phyloP scores from a whole-genome alignment of 441 rosid species.

The Adansonia gregorii region DNA sequence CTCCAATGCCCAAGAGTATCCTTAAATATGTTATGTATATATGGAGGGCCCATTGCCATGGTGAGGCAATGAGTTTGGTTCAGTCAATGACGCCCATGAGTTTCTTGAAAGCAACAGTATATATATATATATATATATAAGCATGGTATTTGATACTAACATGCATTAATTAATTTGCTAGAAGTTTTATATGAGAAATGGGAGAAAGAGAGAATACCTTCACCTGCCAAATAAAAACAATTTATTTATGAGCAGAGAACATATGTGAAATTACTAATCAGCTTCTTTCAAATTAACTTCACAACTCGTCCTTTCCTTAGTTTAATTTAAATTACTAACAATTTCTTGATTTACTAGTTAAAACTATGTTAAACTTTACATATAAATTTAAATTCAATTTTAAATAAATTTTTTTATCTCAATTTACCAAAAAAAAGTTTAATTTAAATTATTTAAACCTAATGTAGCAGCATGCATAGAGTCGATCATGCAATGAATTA shows the following conservation, averaged over 20 bases:
- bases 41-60: not conserved
- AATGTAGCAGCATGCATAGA: not conserved
- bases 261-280: not conserved
- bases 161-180: not conserved
- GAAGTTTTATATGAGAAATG: not conserved
- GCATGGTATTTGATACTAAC: constrained; percentile 1
- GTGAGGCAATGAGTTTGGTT: not conserved
- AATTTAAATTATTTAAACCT: not conserved
- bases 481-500: not conserved
- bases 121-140: constrained; percentile 14
- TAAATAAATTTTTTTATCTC: too few species aligned
- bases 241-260: not conserved
- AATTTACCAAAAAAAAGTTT: too few species aligned
- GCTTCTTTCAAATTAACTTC: constrained; percentile 35
- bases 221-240: constrained; percentile 25
- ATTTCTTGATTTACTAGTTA: too few species aligned
- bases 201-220: constrained; percentile 18
- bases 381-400: too few species aligned
- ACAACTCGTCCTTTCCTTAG: not conserved
- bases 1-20: not conserved
- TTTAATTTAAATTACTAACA: not conserved
- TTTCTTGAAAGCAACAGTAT: constrained; percentile 32
- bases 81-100: not conserved
- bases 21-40: too few species aligned
- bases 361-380: too few species aligned